Conservation (phyloP, 2,329 filamentous ascomycete genomes). For the Aspergillus aculeatinus region DNA sequence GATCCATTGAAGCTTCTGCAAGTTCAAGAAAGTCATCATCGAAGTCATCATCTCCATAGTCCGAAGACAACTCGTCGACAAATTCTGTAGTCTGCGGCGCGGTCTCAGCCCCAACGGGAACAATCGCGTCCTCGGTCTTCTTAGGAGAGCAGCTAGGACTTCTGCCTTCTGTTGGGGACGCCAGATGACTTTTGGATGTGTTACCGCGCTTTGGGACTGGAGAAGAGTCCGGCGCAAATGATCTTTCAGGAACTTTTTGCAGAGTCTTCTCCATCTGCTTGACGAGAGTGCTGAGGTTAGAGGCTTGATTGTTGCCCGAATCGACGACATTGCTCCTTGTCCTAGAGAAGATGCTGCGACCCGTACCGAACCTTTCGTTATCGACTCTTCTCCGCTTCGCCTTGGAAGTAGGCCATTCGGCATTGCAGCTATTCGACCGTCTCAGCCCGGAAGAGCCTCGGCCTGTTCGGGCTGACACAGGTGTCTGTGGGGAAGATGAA, state of each 20-base stretch:
- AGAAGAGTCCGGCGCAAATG: constrained; percentile 44
- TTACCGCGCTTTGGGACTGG: constrained; percentile 40
- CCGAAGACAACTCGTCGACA: constrained; percentile 37
- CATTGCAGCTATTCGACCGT: constrained; percentile 67
- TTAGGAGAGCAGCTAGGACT: not conserved
- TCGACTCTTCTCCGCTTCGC: constrained; percentile 64
- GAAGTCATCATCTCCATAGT: constrained; percentile 51
- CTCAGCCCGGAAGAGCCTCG: constrained; percentile 55
- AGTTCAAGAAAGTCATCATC: constrained; percentile 47
- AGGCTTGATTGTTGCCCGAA: constrained; percentile 42
- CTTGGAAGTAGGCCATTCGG: constrained; percentile 63
- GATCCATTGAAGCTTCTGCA: constrained; percentile 34
- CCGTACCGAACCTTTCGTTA: constrained; percentile 45
- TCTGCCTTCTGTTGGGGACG: constrained; percentile 31
- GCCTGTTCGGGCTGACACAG: constrained; percentile 45
- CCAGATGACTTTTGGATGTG: constrained; percentile 30
- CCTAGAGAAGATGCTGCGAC: constrained; percentile 47
- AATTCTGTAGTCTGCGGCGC: constrained; percentile 2
- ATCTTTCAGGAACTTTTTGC: constrained; percentile 32
- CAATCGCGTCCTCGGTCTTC: not conserved
- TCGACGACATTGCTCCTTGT: constrained; percentile 42
- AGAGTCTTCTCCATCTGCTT: constrained; percentile 62
- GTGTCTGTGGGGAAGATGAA: constrained; percentile 69
- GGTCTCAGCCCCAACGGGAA: constrained; percentile 3
- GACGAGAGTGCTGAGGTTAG: constrained; percentile 58